phyloP scores from a whole-genome alignment of 1,139 yeast species.

The Arxiozyma heterogenica region DNA sequence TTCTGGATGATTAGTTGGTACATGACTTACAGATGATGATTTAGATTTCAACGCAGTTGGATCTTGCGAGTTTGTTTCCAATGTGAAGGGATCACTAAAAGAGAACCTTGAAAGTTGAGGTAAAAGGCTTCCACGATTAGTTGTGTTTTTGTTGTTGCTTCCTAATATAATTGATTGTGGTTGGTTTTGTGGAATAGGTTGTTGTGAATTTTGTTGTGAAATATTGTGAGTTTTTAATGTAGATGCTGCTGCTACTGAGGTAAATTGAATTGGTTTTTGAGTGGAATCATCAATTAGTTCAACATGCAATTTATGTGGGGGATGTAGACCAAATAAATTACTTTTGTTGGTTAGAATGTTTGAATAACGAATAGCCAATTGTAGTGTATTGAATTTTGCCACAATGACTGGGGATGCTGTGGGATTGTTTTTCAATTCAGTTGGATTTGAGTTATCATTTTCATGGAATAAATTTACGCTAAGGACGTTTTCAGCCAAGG shows the following conservation, averaged over 20 bases:
- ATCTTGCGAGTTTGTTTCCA: slow-evolving; percentile 16
- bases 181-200: slow-evolving; percentile 23
- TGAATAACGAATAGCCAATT: slow-evolving; percentile 65
- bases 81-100: slow-evolving; percentile 55
- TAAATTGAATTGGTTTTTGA: slow-evolving; percentile 23
- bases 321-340: slow-evolving; percentile 51
- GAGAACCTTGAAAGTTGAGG: slow-evolving; percentile 59
- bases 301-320: slow-evolving; percentile 41
- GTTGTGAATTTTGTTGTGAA: slow-evolving; percentile 12
- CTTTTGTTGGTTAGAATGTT: slow-evolving; percentile 54
- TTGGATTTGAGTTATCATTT: slow-evolving; percentile 8
- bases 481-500: slow-evolving; percentile 69
- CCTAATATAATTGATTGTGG: slow-evolving; percentile 12
- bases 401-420: slow-evolving; percentile 32
- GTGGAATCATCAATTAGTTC: slow-evolving; percentile 39
- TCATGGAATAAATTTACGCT: slow-evolving; percentile 44
- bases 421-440: not conserved
- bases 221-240: not conserved
- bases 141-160: not conserved
- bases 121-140: slow-evolving; percentile 42
- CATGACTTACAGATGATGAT: slow-evolving; percentile 8
- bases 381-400: slow-evolving; percentile 57
- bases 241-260: slow-evolving; percentile 8
- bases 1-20: slow-evolving; percentile 10
- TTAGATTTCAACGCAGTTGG: slow-evolving; percentile 10